Conservation (phyloP, 2,329 filamentous ascomycete species). For the Cladophialophora psammophila region DNA sequence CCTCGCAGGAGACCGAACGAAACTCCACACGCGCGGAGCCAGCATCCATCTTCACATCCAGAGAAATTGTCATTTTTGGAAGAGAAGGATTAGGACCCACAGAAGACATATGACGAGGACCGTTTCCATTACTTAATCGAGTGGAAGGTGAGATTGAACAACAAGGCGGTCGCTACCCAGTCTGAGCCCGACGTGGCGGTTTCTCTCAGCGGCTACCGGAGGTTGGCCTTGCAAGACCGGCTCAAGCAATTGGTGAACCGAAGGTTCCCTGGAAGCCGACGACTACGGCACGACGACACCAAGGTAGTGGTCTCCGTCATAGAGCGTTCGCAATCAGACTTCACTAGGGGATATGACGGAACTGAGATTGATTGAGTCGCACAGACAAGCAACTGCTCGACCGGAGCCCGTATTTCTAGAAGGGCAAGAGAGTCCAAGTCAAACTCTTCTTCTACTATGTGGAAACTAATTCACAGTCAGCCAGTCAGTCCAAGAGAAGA, state of each 20-base stretch:
- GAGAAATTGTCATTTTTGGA: constrained; percentile 11
- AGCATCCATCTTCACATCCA: neutral
- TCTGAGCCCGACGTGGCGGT: constrained; percentile 5
- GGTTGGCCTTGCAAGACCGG: constrained; percentile 6
- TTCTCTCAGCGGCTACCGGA: constrained; percentile 1
- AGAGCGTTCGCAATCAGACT: neutral
- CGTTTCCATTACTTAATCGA: constrained; percentile 10
- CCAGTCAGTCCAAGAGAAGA: neutral
- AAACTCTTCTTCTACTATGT: neutral
- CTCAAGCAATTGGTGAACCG: neutral
- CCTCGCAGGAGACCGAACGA: neutral
- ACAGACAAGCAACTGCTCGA: neutral
- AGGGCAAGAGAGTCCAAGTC: neutral
- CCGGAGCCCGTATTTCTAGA: neutral
- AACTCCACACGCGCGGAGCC: neutral
- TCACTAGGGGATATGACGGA: neutral
- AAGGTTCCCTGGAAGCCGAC: neutral
- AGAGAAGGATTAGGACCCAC: constrained; percentile 8
- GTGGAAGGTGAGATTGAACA: constrained; percentile 6
- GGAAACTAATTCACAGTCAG: neutral
- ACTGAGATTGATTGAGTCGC: neutral
- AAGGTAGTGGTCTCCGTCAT: neutral
- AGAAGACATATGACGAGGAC: neutral
- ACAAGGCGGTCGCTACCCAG: neutral
- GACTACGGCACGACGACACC: neutral